A percentile compares a stretch with the other conserved stretches of the same genome.
These are phyloP conservation scores for Sanguinoderma infundibulare DNA, from an alignment of 1,284 basidiomycete genomes.

Conservation along the genomic window DNA sequence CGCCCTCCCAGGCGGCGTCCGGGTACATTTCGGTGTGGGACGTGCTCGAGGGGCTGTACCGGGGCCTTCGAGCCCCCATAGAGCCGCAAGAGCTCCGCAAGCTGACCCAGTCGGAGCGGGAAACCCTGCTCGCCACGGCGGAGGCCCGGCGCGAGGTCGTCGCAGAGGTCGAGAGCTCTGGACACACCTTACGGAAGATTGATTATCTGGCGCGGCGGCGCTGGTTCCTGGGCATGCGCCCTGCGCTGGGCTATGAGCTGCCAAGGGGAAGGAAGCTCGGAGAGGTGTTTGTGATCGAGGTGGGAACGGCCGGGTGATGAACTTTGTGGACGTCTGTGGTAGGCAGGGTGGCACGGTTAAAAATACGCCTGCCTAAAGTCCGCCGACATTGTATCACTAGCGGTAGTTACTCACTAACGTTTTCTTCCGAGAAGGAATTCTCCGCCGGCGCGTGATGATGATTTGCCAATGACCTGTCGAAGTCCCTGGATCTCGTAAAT, in stretches of 20 bases:
- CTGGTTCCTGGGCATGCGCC: conserved; percentile 21
- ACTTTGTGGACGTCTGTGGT: not conserved
- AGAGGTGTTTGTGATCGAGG: conserved; percentile 25
- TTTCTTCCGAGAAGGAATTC: not conserved
- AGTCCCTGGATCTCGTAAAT: too few species aligned
- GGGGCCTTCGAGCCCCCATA: conserved; percentile 1
- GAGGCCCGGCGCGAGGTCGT: not conserved
- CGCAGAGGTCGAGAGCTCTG: not conserved
- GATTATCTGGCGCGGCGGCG: conserved; percentile 22
- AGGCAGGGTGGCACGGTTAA: not conserved
- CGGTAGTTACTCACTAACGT: not conserved
- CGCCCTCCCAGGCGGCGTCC: not conserved
- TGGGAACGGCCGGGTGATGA: not conserved
- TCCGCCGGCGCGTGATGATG: not conserved
- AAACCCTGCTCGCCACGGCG: not conserved
- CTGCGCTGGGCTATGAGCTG: conserved; percentile 4
- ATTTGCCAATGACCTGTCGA: too few species aligned
- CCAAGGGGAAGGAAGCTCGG: conserved; percentile 6
- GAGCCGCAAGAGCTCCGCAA: not conserved
- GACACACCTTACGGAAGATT: conserved; percentile 12
- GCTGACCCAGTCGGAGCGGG: not conserved
- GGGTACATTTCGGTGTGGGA: conserved; percentile 14
- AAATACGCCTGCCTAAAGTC: not conserved
- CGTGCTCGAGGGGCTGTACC: conserved; percentile 19
- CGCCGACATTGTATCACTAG: not conserved